Percentiles rank a stretch among this genome's conserved stretches.
These are phyloP conservation scores for Diaporthe sp. DNA, from an alignment of 2,329 filamentous ascomycete species.

Conservation along the genomic window DNA sequence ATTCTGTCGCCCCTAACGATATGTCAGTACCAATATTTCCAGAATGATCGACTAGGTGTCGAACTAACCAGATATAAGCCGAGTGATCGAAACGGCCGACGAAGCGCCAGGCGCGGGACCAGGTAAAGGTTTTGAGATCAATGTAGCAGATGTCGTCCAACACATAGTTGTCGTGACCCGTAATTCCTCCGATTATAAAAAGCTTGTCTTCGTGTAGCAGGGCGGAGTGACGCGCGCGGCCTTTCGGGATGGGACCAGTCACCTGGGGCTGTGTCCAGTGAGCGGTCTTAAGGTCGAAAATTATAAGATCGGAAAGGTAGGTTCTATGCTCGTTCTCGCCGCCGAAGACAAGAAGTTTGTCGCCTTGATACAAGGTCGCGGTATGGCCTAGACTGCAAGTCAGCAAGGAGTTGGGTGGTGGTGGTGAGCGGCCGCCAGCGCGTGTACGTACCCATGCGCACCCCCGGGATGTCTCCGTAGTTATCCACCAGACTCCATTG, in stretches of 20 bases:
- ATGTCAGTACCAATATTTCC: slow-evolving; percentile 40
- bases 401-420: slow-evolving; percentile 27
- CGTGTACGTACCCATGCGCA: slow-evolving; percentile 84
- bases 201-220: slow-evolving; percentile 97
- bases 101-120: slow-evolving; percentile 96
- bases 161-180: slow-evolving; percentile 90
- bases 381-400: slow-evolving; percentile 79
- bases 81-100: slow-evolving; percentile 96
- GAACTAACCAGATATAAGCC: slow-evolving; percentile 82
- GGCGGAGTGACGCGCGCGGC: slow-evolving; percentile 91
- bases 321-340: slow-evolving; percentile 98
- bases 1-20: slow-evolving; percentile 77
- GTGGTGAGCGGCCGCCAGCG: background rate
- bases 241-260: slow-evolving; percentile 86
- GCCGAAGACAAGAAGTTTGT: slow-evolving; percentile 96
- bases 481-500: slow-evolving; percentile 98
- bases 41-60: background rate
- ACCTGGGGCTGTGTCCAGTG: slow-evolving; percentile 96
- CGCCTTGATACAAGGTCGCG: slow-evolving; percentile 91
- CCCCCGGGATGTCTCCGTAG: slow-evolving; percentile 96
- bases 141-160: slow-evolving; percentile 97
- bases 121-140: slow-evolving; percentile 96
- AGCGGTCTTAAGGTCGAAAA: slow-evolving; percentile 94
- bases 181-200: slow-evolving; percentile 96
- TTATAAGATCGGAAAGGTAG: slow-evolving; percentile 94